phyloP scores from a whole-genome alignment of 176 grass and related monocot species.

The Bothriochloa decipiens region DNA sequence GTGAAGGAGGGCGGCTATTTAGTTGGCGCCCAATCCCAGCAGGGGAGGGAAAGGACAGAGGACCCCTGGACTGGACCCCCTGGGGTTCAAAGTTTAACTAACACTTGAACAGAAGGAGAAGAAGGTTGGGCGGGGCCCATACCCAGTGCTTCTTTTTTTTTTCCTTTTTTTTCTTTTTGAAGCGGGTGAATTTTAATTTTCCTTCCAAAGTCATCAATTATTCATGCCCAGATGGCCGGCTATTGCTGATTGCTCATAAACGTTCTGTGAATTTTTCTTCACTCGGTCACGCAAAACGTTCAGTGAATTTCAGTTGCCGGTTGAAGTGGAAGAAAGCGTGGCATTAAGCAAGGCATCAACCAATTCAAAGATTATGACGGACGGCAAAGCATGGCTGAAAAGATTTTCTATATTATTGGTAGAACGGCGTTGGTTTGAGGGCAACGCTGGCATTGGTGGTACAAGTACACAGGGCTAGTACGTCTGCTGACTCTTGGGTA shows the following conservation, averaged over 20 bases:
- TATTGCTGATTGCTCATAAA: constrained; percentile 49
- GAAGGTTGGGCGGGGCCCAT: background rate
- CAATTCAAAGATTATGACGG: background rate
- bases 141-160: background rate
- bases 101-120: background rate
- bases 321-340: background rate
- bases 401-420: background rate
- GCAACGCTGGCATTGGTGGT: background rate
- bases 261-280: background rate
- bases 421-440: background rate
- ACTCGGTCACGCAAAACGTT: background rate
- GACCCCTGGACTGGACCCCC: background rate
- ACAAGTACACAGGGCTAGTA: background rate
- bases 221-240: background rate
- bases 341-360: constrained; percentile 1
- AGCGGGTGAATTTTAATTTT: too few species aligned
- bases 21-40: constrained; percentile 8
- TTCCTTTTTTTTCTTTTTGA: background rate
- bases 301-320: background rate
- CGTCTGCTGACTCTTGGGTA: background rate
- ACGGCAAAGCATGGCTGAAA: background rate
- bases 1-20: background rate
- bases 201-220: too few species aligned
- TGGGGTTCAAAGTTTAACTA: background rate
- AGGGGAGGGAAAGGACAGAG: background rate